Evolutionary conservation across 257 asterid species (phyloP).

Genomic region (Scutellaria minor): DNA sequence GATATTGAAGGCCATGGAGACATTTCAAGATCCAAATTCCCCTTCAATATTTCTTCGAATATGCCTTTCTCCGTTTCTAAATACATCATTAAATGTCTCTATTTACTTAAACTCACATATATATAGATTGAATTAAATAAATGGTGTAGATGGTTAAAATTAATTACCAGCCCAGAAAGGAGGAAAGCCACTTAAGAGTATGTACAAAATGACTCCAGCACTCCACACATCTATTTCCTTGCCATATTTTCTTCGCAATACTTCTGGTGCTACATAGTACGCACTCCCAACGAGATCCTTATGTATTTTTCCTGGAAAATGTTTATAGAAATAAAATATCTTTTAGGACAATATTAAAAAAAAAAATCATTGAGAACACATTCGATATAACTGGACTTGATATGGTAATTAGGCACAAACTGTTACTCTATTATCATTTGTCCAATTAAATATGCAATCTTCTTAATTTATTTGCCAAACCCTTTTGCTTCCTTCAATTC

Average conservation of each 20-base stretch:
- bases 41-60: constrained; percentile 56
- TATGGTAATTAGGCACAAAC: no score
- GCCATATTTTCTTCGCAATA: constrained; percentile 56
- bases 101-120: no score
- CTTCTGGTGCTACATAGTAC: constrained; percentile 78
- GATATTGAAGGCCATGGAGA: constrained; percentile 75
- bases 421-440: no score
- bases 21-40: constrained; percentile 49
- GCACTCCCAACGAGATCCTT: constrained; percentile 69
- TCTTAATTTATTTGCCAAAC: no score
- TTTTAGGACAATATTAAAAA: no score
- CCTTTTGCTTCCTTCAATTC: no score
- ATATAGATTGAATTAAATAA: no score
- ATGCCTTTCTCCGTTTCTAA: constrained; percentile 66
- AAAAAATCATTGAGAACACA: no score
- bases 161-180: constrained; percentile 75
- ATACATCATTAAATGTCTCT: background rate
- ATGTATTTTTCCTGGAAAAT: constrained; percentile 52
- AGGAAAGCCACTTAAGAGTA: constrained; percentile 70
- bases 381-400: no score
- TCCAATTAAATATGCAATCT: no score
- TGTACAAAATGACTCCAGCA: constrained; percentile 72
- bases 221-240: constrained; percentile 79
- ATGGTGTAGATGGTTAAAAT: no score
- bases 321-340: background rate